Evolutionary conservation across 2,329 filamentous ascomycete species (phyloP).

Genomic region (Mollisiaceae sp.): DNA sequence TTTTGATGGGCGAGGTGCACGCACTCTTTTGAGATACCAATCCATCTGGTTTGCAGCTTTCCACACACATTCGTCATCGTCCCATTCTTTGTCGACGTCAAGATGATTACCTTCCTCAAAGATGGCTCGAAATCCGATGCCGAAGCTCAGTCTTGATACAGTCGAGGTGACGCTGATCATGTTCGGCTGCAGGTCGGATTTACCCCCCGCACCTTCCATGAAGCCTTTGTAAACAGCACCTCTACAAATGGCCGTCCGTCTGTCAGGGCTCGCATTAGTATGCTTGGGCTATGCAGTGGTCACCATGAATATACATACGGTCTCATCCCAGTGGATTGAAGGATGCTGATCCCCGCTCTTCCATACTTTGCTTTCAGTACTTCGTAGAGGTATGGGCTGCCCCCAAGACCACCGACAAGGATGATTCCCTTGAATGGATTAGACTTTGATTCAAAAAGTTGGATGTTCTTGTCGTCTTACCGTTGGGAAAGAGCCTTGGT

Average conservation of each 20-base stretch:
- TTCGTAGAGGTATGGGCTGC: slow-evolving; percentile 13
- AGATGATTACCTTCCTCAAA: background rate
- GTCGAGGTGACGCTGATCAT: background rate
- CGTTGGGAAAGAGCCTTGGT: background rate
- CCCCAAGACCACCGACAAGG: slow-evolving; percentile 13
- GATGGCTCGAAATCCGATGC: background rate
- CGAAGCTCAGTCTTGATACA: background rate
- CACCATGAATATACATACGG: background rate
- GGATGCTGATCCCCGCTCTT: background rate
- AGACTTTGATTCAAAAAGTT: background rate
- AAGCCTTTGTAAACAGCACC: slow-evolving; percentile 12
- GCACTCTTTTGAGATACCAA: background rate
- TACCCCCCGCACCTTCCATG: background rate
- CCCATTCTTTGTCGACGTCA: background rate
- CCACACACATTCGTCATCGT: background rate
- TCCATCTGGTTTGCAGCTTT: background rate
- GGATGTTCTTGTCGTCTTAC: background rate
- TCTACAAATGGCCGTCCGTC: slow-evolving; percentile 12
- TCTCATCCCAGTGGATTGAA: slow-evolving; percentile 12
- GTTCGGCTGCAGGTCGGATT: background rate
- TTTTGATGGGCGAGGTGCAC: background rate
- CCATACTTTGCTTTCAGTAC: slow-evolving; percentile 4
- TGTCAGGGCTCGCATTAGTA: background rate
- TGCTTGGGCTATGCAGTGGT: background rate
- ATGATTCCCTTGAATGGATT: slow-evolving; percentile 1